Conservation (phyloP, 139 green algal species). For the Closterium sp. region DNA sequence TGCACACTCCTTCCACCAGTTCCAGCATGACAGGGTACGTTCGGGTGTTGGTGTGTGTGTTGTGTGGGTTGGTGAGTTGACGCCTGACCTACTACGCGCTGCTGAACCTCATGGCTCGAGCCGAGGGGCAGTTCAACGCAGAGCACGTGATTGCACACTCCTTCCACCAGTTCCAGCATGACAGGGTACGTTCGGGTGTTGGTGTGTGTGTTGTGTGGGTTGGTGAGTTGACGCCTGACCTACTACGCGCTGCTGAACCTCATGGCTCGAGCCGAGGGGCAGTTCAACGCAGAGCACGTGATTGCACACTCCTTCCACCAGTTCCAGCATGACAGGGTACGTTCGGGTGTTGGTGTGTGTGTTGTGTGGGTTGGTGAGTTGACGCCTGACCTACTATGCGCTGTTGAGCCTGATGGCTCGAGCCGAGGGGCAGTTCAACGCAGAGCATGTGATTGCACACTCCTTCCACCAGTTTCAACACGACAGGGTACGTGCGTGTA, state of each 20-base stretch:
- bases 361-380: slow-evolving; percentile 75
- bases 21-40: no score
- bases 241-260: slow-evolving; percentile 95
- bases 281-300: slow-evolving; percentile 79
- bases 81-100: slow-evolving; percentile 88
- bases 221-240: slow-evolving; percentile 87
- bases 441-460: slow-evolving; percentile 66
- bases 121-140: no score
- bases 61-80: slow-evolving; percentile 76
- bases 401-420: slow-evolving; percentile 80
- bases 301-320: slow-evolving; percentile 89
- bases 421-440: slow-evolving; percentile 69
- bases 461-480: no score
- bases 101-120: slow-evolving; percentile 49
- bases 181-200: no score
- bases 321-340: slow-evolving; percentile 71
- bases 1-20: no score
- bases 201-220: no score
- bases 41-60: slow-evolving; percentile 39
- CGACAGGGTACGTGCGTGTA: slow-evolving; percentile 40
- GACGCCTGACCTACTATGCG: slow-evolving; percentile 84
- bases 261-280: slow-evolving; percentile 62
- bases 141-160: no score
- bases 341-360: slow-evolving; percentile 52
- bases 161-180: no score